phyloP scores from a whole-genome alignment of 306 rosid species.

The Cucumis cinereus region DNA sequence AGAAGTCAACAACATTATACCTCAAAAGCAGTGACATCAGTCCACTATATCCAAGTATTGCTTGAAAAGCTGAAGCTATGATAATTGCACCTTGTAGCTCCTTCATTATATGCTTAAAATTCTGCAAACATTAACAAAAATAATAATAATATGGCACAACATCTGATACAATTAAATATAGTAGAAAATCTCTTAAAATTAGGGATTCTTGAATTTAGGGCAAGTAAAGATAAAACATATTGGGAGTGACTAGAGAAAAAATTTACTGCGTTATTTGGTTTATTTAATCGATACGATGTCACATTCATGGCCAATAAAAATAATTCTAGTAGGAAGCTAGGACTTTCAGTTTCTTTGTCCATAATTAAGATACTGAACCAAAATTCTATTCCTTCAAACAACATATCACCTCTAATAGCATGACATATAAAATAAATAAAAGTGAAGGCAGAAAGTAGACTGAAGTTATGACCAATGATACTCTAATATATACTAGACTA shows the following conservation, averaged over 20 bases:
- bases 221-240: not conserved
- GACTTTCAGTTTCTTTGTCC: not conserved
- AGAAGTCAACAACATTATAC: conserved; percentile 25
- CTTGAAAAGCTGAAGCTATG: conserved; percentile 80
- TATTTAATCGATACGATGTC: not conserved
- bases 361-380: not conserved
- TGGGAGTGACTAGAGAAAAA: not conserved
- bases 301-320: not conserved
- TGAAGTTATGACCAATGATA: not conserved
- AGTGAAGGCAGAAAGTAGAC: not conserved
- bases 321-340: not conserved
- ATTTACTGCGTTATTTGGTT: not conserved
- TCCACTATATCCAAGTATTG: conserved; percentile 87
- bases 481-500: not conserved
- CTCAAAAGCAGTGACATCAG: conserved; percentile 76
- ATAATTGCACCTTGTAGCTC: conserved; percentile 97
- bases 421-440: not conserved
- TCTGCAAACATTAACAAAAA: conserved; percentile 32
- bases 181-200: not conserved
- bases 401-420: not conserved
- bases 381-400: not conserved
- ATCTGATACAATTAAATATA: not conserved
- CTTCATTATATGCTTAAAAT: conserved; percentile 91
- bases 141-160: not conserved
- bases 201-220: not conserved